phyloP scores from a whole-genome alignment of 345 rosid genomes.

The Pistacia atlantica region DNA sequence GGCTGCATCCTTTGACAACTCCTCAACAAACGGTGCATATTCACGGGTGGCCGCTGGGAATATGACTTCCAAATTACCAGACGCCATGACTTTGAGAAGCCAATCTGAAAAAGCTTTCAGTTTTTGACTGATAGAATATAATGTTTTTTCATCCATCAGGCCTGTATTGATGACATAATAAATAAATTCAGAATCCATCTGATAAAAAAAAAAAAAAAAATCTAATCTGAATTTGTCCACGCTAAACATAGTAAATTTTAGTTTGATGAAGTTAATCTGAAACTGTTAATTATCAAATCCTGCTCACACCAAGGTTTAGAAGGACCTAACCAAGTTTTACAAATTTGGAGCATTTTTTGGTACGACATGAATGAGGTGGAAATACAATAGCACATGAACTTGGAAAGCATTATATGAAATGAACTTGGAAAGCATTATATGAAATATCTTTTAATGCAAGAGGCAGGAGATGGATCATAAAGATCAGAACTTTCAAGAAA shows the following conservation, averaged over 20 bases:
- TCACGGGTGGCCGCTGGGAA: constrained; percentile 65
- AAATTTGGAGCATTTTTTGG: too few relatives aligned
- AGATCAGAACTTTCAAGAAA: neutral
- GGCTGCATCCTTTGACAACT: constrained; percentile 72
- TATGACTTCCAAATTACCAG: constrained; percentile 71
- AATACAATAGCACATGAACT: neutral
- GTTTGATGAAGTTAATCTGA: neutral
- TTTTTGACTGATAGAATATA: constrained; percentile 51
- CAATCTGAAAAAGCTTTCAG: constrained; percentile 72
- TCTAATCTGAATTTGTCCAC: neutral
- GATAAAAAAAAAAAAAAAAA: neutral
- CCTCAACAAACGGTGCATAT: constrained; percentile 66
- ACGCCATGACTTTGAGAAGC: constrained; percentile 46
- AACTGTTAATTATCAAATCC: neutral
- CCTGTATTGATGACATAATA: constrained; percentile 34
- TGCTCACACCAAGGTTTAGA: neutral
- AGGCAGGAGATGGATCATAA: neutral
- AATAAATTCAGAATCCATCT: constrained; percentile 20
- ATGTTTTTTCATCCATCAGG: constrained; percentile 33
- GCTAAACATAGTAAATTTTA: neutral
- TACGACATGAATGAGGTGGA: neutral
- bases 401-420: neutral
- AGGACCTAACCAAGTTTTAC: neutral
- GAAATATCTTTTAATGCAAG: neutral
- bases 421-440: neutral